Conservation (phyloP, 163 green algal genomes). For the Chloromonas sp. region DNA sequence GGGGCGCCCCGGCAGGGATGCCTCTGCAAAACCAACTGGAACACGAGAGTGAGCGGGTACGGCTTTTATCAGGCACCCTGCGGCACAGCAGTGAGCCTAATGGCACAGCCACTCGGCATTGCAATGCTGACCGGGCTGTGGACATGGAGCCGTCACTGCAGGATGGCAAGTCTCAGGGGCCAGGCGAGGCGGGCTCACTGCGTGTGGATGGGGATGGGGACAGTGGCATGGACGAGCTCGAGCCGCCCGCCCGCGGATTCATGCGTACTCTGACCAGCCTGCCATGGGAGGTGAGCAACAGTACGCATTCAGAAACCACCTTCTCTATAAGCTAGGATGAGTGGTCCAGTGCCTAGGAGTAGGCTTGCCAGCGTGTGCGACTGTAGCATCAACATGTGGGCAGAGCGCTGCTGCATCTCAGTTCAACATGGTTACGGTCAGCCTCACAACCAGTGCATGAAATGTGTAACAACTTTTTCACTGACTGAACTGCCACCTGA, state of each 20-base stretch:
- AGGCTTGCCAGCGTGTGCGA: too few species aligned
- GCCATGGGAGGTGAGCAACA: constrained; percentile 10
- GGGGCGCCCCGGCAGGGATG: too few species aligned
- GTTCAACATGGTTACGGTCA: neutral
- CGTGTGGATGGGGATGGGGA: neutral
- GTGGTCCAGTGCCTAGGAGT: too few species aligned
- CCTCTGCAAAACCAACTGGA: too few species aligned
- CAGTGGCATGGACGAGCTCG: neutral
- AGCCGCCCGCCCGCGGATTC: neutral
- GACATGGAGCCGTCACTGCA: neutral
- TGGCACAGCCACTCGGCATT: too few species aligned
- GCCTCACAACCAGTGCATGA: neutral
- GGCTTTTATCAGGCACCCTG: too few species aligned
- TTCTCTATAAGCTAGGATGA: neutral
- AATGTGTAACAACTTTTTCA: neutral
- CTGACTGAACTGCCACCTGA: neutral
- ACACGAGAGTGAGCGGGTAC: too few species aligned
- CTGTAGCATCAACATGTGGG: too few species aligned
- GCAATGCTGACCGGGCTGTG: neutral
- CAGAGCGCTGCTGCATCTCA: too few species aligned
- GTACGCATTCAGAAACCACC: neutral
- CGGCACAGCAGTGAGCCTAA: too few species aligned
- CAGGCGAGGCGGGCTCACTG: neutral
- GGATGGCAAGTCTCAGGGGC: neutral
- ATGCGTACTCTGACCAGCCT: constrained; percentile 11